Conservation (phyloP, 176 grass and related monocot genomes). For the Oryza punctata region DNA sequence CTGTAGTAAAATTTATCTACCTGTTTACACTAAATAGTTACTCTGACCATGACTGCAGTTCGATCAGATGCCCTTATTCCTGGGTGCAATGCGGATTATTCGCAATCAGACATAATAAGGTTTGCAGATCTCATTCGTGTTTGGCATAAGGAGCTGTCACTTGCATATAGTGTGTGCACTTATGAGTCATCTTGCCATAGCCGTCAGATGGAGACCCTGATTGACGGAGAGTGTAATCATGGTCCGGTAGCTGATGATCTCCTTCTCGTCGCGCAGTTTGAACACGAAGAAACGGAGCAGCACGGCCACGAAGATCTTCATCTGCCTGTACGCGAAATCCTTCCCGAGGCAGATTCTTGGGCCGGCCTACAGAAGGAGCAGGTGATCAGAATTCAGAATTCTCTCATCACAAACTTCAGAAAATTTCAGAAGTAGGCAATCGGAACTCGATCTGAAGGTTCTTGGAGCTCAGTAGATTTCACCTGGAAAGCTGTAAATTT, state of each 20-base stretch:
- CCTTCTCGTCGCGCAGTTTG: constrained; percentile 34
- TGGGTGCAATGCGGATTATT: neutral
- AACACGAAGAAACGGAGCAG: constrained; percentile 55
- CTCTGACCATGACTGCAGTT: too few species aligned
- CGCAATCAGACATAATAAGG: neutral
- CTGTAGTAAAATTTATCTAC: too few species aligned
- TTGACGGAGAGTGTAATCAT: constrained; percentile 44
- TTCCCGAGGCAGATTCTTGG: constrained; percentile 74
- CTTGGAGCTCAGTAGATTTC: neutral
- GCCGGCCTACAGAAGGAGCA: constrained; percentile 35
- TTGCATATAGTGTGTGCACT: neutral
- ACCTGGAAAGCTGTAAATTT: constrained; percentile 78
- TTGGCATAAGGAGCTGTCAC: neutral
- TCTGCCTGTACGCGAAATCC: constrained; percentile 71
- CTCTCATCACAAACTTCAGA: neutral
- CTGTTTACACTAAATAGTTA: too few species aligned
- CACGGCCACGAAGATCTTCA: constrained; percentile 63
- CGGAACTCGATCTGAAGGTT: too few species aligned
- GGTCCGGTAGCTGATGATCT: constrained; percentile 33
- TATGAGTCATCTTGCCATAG: constrained; percentile 21
- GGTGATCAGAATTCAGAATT: neutral
- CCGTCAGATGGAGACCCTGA: constrained; percentile 50
- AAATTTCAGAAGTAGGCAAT: neutral
- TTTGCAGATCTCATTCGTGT: neutral
- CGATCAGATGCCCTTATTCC: neutral